Evolutionary conservation across 2,329 filamentous ascomycete genomes (phyloP).

Genomic region (Colletotrichum eremochloae): DNA sequence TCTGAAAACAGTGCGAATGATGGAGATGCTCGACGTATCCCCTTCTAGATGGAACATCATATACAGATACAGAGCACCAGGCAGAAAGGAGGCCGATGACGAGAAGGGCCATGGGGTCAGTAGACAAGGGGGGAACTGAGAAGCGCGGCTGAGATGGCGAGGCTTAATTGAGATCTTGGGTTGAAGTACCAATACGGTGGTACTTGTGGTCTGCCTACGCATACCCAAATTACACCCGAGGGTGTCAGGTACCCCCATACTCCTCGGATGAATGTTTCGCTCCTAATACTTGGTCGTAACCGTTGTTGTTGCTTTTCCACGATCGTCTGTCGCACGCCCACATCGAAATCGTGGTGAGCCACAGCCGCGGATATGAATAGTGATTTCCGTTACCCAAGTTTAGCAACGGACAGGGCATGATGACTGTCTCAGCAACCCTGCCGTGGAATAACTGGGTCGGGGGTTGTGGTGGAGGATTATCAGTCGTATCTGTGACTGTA

Average conservation of each 20-base stretch:
- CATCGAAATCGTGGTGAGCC: constrained; percentile 36
- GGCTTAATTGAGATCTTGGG: neutral
- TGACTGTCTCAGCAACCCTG: constrained; percentile 10
- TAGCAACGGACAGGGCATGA: neutral
- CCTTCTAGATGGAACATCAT: no score
- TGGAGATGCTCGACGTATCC: neutral
- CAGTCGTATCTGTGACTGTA: neutral
- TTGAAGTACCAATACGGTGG: neutral
- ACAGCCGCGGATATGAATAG: constrained; percentile 33
- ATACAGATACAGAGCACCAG: neutral
- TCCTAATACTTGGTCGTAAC: neutral
- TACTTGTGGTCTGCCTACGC: neutral
- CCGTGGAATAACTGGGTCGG: constrained; percentile 6
- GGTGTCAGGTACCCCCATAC: neutral
- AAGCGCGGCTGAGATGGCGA: constrained; percentile 25
- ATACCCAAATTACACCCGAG: neutral
- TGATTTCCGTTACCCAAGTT: constrained; percentile 28
- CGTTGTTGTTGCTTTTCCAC: constrained; percentile 8
- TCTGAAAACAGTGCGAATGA: neutral
- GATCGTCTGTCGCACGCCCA: neutral
- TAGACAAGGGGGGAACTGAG: neutral
- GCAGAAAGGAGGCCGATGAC: neutral
- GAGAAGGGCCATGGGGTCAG: neutral
- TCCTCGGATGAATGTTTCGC: neutral
- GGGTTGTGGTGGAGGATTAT: neutral